phyloP scores from a whole-genome alignment of 2,329 filamentous ascomycete species.

The Aspergillus persii region DNA sequence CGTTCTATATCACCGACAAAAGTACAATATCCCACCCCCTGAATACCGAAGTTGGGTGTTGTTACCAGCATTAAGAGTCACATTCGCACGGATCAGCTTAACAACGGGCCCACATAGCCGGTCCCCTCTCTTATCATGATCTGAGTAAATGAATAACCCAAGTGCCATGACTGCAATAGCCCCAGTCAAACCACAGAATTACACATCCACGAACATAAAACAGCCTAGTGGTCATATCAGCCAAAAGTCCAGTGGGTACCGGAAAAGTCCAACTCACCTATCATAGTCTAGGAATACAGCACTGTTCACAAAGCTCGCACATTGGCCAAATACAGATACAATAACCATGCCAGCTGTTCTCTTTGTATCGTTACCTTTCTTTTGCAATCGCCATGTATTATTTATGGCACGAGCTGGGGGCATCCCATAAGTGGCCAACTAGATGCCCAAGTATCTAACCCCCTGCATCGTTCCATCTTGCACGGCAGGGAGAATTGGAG shows the following conservation, averaged over 20 bases:
- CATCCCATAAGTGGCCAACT: slow-evolving; percentile 31
- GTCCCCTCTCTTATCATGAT: slow-evolving; percentile 18
- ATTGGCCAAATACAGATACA: slow-evolving; percentile 24
- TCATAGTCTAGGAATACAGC: slow-evolving; percentile 23
- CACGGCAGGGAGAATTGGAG: slow-evolving; percentile 28
- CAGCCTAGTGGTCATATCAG: slow-evolving; percentile 5
- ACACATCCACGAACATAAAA: slow-evolving; percentile 23
- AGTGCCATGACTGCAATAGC: slow-evolving; percentile 21
- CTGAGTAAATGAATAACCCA: slow-evolving; percentile 17
- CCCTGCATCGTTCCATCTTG: slow-evolving; percentile 24
- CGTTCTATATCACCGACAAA: too few relatives aligned
- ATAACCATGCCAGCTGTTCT: slow-evolving; percentile 24
- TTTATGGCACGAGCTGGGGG: slow-evolving; percentile 24
- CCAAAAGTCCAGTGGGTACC: too few relatives aligned
- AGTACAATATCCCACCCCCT: too few relatives aligned
- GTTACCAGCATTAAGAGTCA: slow-evolving; percentile 23
- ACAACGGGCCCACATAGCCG: slow-evolving; percentile 19
- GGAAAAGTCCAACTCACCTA: too few relatives aligned
- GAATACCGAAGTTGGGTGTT: slow-evolving; percentile 23
- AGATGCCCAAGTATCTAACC: slow-evolving; percentile 39
- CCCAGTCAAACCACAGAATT: slow-evolving; percentile 21
- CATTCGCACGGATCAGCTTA: slow-evolving; percentile 19
- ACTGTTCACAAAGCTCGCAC: slow-evolving; percentile 24
- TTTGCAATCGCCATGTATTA: slow-evolving; percentile 28
- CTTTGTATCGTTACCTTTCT: slow-evolving; percentile 26